These are phyloP conservation scores for Candida piceae DNA, from an alignment of 805 yeast species.

Conservation along the genomic window DNA sequence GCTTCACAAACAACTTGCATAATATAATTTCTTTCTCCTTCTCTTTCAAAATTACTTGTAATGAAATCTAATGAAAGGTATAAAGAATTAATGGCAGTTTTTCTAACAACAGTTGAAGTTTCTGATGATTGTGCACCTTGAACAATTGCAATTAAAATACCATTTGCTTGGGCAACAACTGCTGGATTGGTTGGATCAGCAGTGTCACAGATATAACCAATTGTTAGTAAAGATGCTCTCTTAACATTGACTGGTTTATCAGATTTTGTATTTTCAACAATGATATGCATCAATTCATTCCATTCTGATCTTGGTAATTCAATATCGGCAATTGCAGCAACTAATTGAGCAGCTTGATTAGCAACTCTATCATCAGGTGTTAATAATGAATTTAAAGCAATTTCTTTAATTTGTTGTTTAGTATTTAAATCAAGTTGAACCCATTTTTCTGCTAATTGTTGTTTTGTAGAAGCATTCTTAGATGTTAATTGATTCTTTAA, in stretches of 20 bases:
- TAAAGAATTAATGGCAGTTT: constrained; percentile 88
- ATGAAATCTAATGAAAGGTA: constrained; percentile 89
- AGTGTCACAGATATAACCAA: constrained; percentile 94
- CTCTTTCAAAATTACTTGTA: constrained; percentile 80
- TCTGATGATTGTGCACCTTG: constrained; percentile 92
- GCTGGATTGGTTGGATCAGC: constrained; percentile 80
- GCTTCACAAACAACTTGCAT: constrained; percentile 99
- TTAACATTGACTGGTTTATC: constrained; percentile 76
- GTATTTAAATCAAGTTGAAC: constrained; percentile 47
- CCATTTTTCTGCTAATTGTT: constrained; percentile 72
- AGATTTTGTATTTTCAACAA: constrained; percentile 80
- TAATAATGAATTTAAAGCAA: constrained; percentile 58
- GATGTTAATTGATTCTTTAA: constrained; percentile 85
- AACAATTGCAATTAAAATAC: constrained; percentile 89
- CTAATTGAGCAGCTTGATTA: constrained; percentile 84
- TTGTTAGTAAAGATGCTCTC: constrained; percentile 79
- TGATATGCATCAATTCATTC: constrained; percentile 78
- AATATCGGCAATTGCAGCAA: constrained; percentile 95
- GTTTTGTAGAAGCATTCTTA: constrained; percentile 60
- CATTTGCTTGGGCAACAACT: constrained; percentile 80
- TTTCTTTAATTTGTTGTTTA: constrained; percentile 61
- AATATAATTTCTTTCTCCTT: constrained; percentile 92
- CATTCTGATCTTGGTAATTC: constrained; percentile 86
- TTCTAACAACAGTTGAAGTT: constrained; percentile 66
- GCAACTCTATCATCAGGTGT: constrained; percentile 75